Evolutionary conservation across 2,329 filamentous ascomycete species (phyloP).

Genomic region (Aspergillus novofumigatus): DNA sequence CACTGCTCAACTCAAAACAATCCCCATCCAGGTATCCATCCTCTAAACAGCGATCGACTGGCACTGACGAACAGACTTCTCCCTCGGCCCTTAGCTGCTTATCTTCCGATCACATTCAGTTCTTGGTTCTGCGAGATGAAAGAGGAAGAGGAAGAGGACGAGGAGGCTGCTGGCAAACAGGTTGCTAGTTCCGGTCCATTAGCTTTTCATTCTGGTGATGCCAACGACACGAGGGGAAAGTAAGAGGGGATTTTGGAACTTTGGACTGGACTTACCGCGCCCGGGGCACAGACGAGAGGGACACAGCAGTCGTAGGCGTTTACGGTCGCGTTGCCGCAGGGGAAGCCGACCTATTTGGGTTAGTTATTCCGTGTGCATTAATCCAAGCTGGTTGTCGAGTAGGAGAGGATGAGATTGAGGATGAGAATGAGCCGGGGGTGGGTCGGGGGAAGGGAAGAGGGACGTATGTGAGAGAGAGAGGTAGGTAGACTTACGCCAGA

Average conservation of each 20-base stretch:
- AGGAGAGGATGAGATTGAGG: neutral
- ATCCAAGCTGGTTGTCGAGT: neutral
- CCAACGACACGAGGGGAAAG: neutral
- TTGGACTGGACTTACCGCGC: neutral
- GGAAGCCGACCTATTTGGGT: neutral
- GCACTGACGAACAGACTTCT: no score
- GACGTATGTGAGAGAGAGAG: no score
- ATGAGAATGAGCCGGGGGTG: no score
- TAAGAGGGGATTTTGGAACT: neutral
- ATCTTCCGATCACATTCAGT: no score
- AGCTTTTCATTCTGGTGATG: neutral
- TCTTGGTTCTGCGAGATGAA: no score
- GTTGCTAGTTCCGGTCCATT: neutral
- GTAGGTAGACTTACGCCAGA: slow-evolving; percentile 6
- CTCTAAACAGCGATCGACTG: no score
- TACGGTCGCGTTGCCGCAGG: slow-evolving; percentile 7
- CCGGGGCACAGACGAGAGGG: slow-evolving; percentile 5
- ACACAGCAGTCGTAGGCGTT: slow-evolving; percentile 6
- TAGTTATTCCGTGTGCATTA: neutral
- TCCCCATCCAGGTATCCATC: no score
- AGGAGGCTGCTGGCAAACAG: neutral
- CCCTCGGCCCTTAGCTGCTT: neutral
- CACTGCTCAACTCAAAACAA: neutral
- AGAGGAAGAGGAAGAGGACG: no score
- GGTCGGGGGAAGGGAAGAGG: no score